Evolutionary conservation across 164 flowering plant genomes (phyloP), one percentile per base, ranked within the genome.

Genomic region (Berberis thunbergii): DNA sequence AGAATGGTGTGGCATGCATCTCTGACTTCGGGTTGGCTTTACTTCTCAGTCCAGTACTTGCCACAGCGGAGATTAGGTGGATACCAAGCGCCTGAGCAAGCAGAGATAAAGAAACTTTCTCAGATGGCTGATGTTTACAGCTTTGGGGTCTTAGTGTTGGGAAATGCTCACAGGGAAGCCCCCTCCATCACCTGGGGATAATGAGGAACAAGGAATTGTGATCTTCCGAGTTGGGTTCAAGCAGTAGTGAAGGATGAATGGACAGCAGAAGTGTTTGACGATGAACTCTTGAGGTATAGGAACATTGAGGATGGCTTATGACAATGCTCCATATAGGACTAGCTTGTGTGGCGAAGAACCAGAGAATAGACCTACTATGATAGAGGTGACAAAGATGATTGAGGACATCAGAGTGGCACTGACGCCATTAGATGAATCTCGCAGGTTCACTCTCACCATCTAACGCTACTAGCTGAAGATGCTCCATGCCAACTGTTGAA

Each of bases 161-260:
- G 99, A 95, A 68, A 82, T 89, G 6, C 86, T 95, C 43, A 91
- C 99, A 0, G 99, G 97, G 5, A 77, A 65, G 63, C 84, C 91
- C 66, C 54, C 54, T 52, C 54, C 50, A 10, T 10, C 4, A 2
- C 4, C 54, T 52, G 0, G n/a, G 13, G 4, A 52, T 6, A 84
- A 77, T 48, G 84, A 76, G n/a, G 88, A 78, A 8, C 74, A 73
- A 60, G 69, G 71, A 1, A 26, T 26, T 26, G 72, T 76, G 63
- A 94, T 62, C 79, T 94, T 59, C 93, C 97, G 0, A 84, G 75
- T 48, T 95, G 99, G 99, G 97, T 95, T 2, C 68, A 81, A 55
- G 89, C 97, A 1, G 92, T 88, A 44, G 94, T 95, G 76, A 83
- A 84, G 72, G 97, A 86, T 48, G 97, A 95, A 78, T 94, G 99